Percentiles rank a stretch among this genome's conserved stretches.
phyloP scores from a whole-genome alignment of 768 basidiomycete species.

The Collybia nuda region DNA sequence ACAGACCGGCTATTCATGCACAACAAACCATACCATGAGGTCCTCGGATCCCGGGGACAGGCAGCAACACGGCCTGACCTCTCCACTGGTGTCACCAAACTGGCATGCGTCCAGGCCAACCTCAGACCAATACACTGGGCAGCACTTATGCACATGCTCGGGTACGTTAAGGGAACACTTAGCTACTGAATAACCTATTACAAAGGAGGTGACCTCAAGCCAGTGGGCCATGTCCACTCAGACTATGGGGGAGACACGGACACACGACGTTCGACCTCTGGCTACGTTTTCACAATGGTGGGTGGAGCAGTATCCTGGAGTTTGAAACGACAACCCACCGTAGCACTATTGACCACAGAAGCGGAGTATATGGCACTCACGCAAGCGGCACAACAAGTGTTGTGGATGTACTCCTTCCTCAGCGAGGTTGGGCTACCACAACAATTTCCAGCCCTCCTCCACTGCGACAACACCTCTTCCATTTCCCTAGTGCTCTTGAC shows the following conservation, averaged over 20 bases:
- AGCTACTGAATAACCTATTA: constrained; percentile 20
- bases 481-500: too few species aligned
- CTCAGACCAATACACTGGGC: constrained; percentile 33
- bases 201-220: constrained; percentile 3
- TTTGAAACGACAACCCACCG: constrained; percentile 25
- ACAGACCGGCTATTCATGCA: constrained; percentile 18
- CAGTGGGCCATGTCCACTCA: constrained; percentile 18
- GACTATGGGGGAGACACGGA: constrained; percentile 26
- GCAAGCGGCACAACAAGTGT: constrained; percentile 24
- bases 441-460: constrained; percentile 13
- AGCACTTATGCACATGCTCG: constrained; percentile 32
- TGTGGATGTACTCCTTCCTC: constrained; percentile 29
- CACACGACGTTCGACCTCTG: constrained; percentile 21
- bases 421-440: constrained; percentile 19
- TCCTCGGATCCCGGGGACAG: constrained; percentile 17
- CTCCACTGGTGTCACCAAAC: constrained; percentile 16
- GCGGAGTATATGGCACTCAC: constrained; percentile 29
- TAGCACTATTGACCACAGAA: constrained; percentile 23
- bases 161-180: constrained; percentile 32
- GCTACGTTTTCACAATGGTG: constrained; percentile 22
- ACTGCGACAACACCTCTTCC: constrained; percentile 22
- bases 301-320: constrained; percentile 27
- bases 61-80: constrained; percentile 27
- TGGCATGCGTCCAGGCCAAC: constrained; percentile 20
- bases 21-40: constrained; percentile 23